These are phyloP conservation scores for Colletotrichum sp. DNA, from an alignment of 2,329 filamentous ascomycete species.

Conservation along the genomic window DNA sequence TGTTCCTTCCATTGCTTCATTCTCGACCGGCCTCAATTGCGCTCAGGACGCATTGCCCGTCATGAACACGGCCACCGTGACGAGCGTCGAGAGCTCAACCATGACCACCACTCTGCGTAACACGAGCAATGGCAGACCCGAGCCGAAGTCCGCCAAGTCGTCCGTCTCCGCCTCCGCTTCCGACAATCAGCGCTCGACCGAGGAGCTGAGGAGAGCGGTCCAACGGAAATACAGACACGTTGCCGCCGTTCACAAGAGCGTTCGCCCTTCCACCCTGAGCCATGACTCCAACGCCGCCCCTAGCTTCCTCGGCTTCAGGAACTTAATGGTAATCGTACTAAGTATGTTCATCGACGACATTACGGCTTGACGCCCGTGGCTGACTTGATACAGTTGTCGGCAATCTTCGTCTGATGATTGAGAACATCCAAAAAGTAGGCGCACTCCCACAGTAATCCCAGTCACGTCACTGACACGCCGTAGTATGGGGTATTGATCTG, in stretches of 20 bases:
- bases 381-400: slow-evolving; percentile 71
- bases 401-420: slow-evolving; percentile 92
- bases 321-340: slow-evolving; percentile 93
- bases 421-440: slow-evolving; percentile 89
- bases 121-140: slow-evolving; percentile 21
- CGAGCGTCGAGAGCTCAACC: slow-evolving; percentile 23
- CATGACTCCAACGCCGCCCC: slow-evolving; percentile 77
- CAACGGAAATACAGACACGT: slow-evolving; percentile 88
- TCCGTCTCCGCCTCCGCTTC: background rate
- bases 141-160: slow-evolving; percentile 15
- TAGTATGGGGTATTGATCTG: slow-evolving; percentile 96
- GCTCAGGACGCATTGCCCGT: background rate
- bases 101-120: slow-evolving; percentile 9
- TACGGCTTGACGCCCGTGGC: background rate
- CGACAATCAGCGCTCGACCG: slow-evolving; percentile 21
- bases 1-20: background rate
- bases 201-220: slow-evolving; percentile 39
- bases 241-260: slow-evolving; percentile 79
- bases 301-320: slow-evolving; percentile 92
- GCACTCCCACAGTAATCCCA: background rate
- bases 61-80: slow-evolving; percentile 49
- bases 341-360: slow-evolving; percentile 54
- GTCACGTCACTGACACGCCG: slow-evolving; percentile 13
- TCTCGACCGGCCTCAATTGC: background rate
- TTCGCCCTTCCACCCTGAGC: slow-evolving; percentile 81